A percentile compares a stretch with the other conserved stretches of the same genome.
Conservation (phyloP, 2,329 filamentous ascomycete species). For the Xylaria sp. region DNA sequence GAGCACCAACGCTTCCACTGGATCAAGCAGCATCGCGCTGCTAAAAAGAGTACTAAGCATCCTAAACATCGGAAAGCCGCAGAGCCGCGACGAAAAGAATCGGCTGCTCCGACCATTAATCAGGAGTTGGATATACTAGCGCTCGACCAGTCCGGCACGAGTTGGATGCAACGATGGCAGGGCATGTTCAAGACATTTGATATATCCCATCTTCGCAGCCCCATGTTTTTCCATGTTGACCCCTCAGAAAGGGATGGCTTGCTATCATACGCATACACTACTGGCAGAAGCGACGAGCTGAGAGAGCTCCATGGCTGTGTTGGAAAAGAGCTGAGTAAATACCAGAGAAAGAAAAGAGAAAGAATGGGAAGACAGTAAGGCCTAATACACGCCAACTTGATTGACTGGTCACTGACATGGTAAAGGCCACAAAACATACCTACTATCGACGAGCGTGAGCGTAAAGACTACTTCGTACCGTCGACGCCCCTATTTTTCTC, state of each 20-base stretch:
- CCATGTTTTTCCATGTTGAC: slow-evolving; percentile 86
- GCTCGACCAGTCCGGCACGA: slow-evolving; percentile 70
- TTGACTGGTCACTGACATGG: slow-evolving; percentile 36
- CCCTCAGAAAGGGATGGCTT: slow-evolving; percentile 79
- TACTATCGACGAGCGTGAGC: slow-evolving; percentile 72
- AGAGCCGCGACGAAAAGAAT: slow-evolving; percentile 49
- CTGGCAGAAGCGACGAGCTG: slow-evolving; percentile 70
- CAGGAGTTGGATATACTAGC: slow-evolving; percentile 63
- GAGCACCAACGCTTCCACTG: slow-evolving; percentile 85
- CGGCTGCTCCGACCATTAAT: slow-evolving; percentile 38
- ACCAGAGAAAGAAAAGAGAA: slow-evolving; percentile 73
- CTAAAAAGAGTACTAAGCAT: slow-evolving; percentile 66
- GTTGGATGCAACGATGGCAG: slow-evolving; percentile 79
- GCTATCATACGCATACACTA: slow-evolving; percentile 73
- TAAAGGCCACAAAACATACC: slow-evolving; percentile 57
- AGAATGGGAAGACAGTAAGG: slow-evolving; percentile 57
- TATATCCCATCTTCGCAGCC: slow-evolving; percentile 78
- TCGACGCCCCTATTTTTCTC: slow-evolving; percentile 70
- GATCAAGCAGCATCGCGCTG: slow-evolving; percentile 71
- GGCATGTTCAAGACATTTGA: slow-evolving; percentile 73
- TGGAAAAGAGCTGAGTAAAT: slow-evolving; percentile 83
- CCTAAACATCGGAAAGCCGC: slow-evolving; percentile 56
- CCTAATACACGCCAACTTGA: background rate
- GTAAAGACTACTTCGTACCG: slow-evolving; percentile 76
- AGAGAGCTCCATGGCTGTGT: slow-evolving; percentile 79